A percentile compares a stretch with the other conserved stretches of the same genome.
Conservation (phyloP, 768 basidiomycete genomes). For the Epithele typhae region DNA sequence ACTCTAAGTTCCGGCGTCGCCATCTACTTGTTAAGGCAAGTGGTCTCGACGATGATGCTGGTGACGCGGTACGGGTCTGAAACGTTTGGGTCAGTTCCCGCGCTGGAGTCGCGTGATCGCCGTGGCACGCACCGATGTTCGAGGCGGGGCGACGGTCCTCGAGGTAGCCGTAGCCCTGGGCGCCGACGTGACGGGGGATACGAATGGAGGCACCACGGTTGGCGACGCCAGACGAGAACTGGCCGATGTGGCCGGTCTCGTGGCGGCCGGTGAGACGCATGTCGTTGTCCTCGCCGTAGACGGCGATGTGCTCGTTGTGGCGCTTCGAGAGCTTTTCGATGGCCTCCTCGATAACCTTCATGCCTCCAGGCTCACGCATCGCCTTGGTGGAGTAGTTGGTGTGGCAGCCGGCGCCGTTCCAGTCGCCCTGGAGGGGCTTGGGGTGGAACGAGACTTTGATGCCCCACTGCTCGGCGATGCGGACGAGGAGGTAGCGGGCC, state of each 20-base stretch:
- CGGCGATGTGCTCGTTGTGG: constrained; percentile 94
- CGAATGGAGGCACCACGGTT: constrained; percentile 97
- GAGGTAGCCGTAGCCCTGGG: constrained; percentile 91
- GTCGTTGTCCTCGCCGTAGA: constrained; percentile 98
- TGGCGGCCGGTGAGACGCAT: constrained; percentile 93
- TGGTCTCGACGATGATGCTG: constrained; percentile 84
- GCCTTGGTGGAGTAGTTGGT: constrained; percentile 94
- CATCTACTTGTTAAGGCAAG: constrained; percentile 46
- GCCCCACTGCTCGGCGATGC: constrained; percentile 97
- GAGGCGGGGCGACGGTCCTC: constrained; percentile 97
- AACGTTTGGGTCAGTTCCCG: neutral
- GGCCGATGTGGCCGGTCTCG: constrained; percentile 92
- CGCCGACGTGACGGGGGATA: constrained; percentile 89
- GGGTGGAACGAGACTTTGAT: constrained; percentile 99
- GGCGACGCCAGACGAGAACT: constrained; percentile 93
- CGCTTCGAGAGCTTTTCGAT: constrained; percentile 90
- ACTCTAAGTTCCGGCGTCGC: too few relatives aligned
- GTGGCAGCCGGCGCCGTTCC: constrained; percentile 99
- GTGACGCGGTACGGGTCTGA: constrained; percentile 95
- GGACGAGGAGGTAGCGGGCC: constrained; percentile 93
- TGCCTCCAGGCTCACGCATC: constrained; percentile 94
- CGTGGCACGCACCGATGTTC: constrained; percentile 69
- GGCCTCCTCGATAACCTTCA: constrained; percentile 86
- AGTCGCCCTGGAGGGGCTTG: constrained; percentile 94
- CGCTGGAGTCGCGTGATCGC: neutral